These are phyloP conservation scores for Plicaturopsis crispa DNA, from an alignment of 768 basidiomycete genomes.

Conservation along the genomic window DNA sequence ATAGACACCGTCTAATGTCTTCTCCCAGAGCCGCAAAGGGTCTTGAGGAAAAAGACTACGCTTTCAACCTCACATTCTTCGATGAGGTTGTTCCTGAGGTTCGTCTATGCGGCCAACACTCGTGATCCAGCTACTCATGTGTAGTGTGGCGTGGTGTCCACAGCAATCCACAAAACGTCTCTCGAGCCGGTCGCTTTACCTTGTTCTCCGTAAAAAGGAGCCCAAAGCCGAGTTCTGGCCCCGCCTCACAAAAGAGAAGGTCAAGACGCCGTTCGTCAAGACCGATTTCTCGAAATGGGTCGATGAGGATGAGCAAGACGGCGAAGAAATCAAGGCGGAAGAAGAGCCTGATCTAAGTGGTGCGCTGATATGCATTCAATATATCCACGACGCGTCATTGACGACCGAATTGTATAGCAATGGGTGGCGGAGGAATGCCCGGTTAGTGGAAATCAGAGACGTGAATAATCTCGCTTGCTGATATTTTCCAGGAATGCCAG, in stretches of 20 bases:
- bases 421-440: too few species aligned
- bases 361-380: conserved; percentile 23
- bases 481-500: too few species aligned
- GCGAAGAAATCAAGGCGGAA: conserved; percentile 30
- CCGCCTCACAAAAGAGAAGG: conserved; percentile 83
- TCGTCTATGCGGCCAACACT: too few species aligned
- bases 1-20: conserved; percentile 7
- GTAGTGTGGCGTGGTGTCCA: too few species aligned
- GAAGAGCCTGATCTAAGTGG: conserved; percentile 35
- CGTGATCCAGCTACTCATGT: too few species aligned
- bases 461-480: too few species aligned
- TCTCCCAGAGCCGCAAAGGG: conserved; percentile 21
- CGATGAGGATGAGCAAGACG: conserved; percentile 95
- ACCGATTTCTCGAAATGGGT: conserved; percentile 96
- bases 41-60: conserved; percentile 55
- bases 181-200: conserved; percentile 57
- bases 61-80: conserved; percentile 70
- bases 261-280: conserved; percentile 77
- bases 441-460: too few species aligned
- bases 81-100: conserved; percentile 76
- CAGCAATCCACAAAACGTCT: conserved; percentile 55
- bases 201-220: conserved; percentile 79
- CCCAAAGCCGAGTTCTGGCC: conserved; percentile 81
- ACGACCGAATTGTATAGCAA: conserved; percentile 27
- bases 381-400: too few species aligned